A percentile compares a stretch with the other conserved stretches of the same genome.
Conservation (phyloP, 495 filamentous ascomycete species). For the Penicillium chermesinum region DNA sequence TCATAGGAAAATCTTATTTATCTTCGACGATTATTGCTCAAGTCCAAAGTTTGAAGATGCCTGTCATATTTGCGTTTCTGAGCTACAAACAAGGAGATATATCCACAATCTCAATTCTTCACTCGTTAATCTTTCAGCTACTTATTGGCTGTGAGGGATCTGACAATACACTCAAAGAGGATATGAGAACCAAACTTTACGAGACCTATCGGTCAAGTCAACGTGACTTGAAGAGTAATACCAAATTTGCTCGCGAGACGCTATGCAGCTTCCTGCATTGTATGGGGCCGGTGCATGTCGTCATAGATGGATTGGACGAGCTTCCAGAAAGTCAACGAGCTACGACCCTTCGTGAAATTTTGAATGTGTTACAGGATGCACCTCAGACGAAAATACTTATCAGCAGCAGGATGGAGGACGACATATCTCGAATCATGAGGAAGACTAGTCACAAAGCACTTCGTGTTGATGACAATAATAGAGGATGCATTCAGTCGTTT, state of each 20-base stretch:
- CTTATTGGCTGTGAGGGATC: not conserved
- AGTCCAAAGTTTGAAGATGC: not conserved
- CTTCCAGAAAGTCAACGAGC: not conserved
- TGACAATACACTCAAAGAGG: not conserved
- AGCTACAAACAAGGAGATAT: not conserved
- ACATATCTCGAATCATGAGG: not conserved
- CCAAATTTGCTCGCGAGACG: slow-evolving; percentile 1
- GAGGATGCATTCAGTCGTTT: not conserved
- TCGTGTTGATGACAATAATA: not conserved
- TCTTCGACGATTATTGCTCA: not conserved
- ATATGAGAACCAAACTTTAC: not conserved
- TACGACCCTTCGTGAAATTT: not conserved
- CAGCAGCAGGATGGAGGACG: not conserved
- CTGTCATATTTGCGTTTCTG: not conserved
- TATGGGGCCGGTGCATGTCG: not conserved
- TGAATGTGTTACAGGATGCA: not conserved
- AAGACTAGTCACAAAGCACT: not conserved
- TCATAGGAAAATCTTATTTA: not conserved
- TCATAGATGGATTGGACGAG: not conserved
- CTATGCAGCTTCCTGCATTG: not conserved
- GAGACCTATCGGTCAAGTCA: not conserved
- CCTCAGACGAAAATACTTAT: not conserved
- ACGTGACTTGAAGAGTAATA: not conserved
- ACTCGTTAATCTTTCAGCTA: not conserved
- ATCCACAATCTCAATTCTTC: not conserved